Evolutionary conservation across 371 early-diverging fungal genomes (phyloP), one percentile per base, ranked within the genome.

Genomic region (Mucor irregularis): DNA sequence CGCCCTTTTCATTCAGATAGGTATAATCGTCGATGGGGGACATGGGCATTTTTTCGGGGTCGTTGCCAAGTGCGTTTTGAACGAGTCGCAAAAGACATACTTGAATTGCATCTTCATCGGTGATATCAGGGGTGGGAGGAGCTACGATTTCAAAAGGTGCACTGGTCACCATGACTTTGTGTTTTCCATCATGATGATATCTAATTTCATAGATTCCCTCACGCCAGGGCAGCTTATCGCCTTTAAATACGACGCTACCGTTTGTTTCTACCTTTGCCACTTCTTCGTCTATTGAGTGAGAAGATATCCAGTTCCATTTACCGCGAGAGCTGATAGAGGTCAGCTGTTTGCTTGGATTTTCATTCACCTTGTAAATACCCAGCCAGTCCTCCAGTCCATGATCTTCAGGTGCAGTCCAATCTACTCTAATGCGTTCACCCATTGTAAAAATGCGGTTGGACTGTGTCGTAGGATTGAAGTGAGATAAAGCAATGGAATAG

Each of bases 371-470:
- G 64, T 94, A 95, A 5, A 94, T 70, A 19, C 94, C 95, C 56
- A 95, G 83, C 95, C 95, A 94, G 70, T 94, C 94, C 38, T 79
- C 70, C 14, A 75, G 53, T 49, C 85, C 72, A 66, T 82, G 81
- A 56, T 75, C 78, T 51, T 51, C 64, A 22, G 81, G 88, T 1
- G 87, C 91, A 4, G 78, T 77, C 84, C 91, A 92, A 10, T 58
- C 57, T 1, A 91, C 74, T 1, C 58, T 64, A 38, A 92, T 84
- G 10, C 86, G 82, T 55, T 84, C 81, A 13, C 92, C 93, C 19
- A 91, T 74, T 11, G 59, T 57, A 51, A 63, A 76, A 1, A 31
- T 45, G 5, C 44, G 30, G 24, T 53, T 29, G 1, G 28, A 8
- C 13, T 35, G n/a, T 9, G 8, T 28, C 13, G 33, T 25, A 2